Evolutionary conservation across 208 protist genomes (phyloP), one percentile per base, ranked within the genome.

Genomic region (Zelonia costaricensis): DNA sequence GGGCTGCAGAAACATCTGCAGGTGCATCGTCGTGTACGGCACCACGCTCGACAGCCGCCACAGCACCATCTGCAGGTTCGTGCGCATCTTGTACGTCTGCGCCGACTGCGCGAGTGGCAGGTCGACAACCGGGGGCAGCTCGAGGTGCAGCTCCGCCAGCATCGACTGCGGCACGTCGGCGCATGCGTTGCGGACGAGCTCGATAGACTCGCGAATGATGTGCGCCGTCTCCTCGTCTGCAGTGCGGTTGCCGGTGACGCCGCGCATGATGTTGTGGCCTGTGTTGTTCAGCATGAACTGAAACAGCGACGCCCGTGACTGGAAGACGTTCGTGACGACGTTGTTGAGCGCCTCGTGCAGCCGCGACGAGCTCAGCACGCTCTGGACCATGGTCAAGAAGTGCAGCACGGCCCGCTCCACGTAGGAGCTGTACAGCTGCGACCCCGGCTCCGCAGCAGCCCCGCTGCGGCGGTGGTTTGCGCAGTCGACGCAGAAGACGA

Each of bases 211-310:
- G 23, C 74, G 73, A 40, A 95, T 88, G 49, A 95, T 84, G 46
- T 82, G 65, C 18, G 70, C 81, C 44, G 75, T 69, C n/a, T 85
- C 73, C 39, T 80, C 76, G 67, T 89, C 76, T 27, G 65, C 57
- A 44, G 54, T 76, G 64, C 61, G 46, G 68, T 59, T 65, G 25
- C 64, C 64, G 18, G 51, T 48, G 25, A 76, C 55, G 18, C 56
- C 54, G 45, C 84, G 86, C 52, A 91, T 44, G 15, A 95, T 78
- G 78, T 95, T 95, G 69, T 86, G 73, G 25, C 86, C 86, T 1
- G 67, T 86, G 66, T 83, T 85, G 62, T 59, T 89, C 23, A 95
- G 57, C n/a, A 90, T 76, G 56, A 95, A 95, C 49, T 93, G 86
- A 56, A 95, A 92, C 9, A 95, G 80, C 47, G 71, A 54, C n/a